Conservation (phyloP, 805 yeast species). For the Teunomyces stri region DNA sequence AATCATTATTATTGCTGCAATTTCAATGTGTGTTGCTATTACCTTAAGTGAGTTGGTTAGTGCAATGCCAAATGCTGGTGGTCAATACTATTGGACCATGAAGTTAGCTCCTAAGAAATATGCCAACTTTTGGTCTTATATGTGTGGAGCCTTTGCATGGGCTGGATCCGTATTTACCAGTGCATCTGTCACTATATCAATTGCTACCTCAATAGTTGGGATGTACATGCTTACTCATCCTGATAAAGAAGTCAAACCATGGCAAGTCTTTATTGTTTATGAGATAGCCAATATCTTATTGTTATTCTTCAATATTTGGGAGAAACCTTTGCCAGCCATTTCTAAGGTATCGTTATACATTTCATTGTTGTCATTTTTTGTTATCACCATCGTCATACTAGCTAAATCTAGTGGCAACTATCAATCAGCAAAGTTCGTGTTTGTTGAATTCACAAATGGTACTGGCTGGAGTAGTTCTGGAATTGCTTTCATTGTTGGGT, state of each 20-base stretch:
- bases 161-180: conserved; percentile 61
- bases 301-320: conserved; percentile 50
- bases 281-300: conserved; percentile 44
- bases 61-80: conserved; percentile 57
- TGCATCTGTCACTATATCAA: conserved; percentile 56
- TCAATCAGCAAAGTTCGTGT: conserved; percentile 52
- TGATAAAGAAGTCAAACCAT: conserved; percentile 38
- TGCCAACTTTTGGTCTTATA: conserved; percentile 49
- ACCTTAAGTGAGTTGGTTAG: conserved; percentile 53
- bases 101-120: conserved; percentile 49
- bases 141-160: conserved; percentile 64
- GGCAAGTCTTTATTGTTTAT: conserved; percentile 56
- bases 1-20: conserved; percentile 46
- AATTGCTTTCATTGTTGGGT: conserved; percentile 66
- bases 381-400: conserved; percentile 53
- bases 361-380: conserved; percentile 50
- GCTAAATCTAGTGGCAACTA: conserved; percentile 52
- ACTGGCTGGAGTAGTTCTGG: conserved; percentile 63
- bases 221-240: conserved; percentile 42
- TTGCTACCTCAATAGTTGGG: conserved; percentile 53
- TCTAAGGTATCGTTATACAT: conserved; percentile 50
- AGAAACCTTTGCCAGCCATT: conserved; percentile 48
- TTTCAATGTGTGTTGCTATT: conserved; percentile 48
- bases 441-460: conserved; percentile 49
- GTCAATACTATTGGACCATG: conserved; percentile 59